Percentiles rank a stretch among this genome's conserved stretches.
Conservation (phyloP, 2,329 filamentous ascomycete species). For the Phaeosphaeriaceae sp. region DNA sequence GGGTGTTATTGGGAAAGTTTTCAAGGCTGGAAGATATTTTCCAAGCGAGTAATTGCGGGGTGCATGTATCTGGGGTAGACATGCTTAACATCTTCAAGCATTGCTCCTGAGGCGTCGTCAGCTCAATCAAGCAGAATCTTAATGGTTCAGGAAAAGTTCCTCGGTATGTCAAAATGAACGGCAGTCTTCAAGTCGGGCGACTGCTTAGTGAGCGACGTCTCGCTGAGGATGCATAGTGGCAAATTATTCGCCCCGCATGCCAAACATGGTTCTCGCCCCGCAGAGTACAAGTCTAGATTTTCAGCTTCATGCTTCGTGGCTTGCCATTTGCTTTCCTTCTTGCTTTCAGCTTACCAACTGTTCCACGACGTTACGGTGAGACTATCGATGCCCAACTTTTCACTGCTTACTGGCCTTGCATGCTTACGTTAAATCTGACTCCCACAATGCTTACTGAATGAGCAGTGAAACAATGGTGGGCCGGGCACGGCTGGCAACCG, state of each 20-base stretch:
- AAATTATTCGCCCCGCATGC: neutral
- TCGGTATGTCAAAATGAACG: neutral
- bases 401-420: neutral
- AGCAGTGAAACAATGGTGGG: neutral
- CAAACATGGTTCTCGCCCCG: neutral
- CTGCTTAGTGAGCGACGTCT: neutral
- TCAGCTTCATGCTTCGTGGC: neutral
- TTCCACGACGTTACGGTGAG: constrained; percentile 1
- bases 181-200: neutral
- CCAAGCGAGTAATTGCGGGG: constrained; percentile 23
- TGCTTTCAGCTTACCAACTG: neutral
- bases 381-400: constrained; percentile 1
- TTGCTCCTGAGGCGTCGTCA: constrained; percentile 24
- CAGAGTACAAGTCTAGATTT: neutral
- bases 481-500: neutral
- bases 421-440: neutral
- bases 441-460: neutral
- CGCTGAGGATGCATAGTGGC: neutral
- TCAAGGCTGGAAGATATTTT: constrained; percentile 10
- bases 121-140: constrained; percentile 24
- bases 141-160: constrained; percentile 1
- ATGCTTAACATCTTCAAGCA: constrained; percentile 16
- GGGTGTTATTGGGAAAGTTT: neutral
- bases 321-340: neutral
- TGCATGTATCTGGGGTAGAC: constrained; percentile 26